A percentile compares a stretch with the other conserved stretches of the same genome.
These are phyloP conservation scores for Fusarium cicatricum DNA, from an alignment of 2,329 filamentous ascomycete genomes.

Conservation along the genomic window DNA sequence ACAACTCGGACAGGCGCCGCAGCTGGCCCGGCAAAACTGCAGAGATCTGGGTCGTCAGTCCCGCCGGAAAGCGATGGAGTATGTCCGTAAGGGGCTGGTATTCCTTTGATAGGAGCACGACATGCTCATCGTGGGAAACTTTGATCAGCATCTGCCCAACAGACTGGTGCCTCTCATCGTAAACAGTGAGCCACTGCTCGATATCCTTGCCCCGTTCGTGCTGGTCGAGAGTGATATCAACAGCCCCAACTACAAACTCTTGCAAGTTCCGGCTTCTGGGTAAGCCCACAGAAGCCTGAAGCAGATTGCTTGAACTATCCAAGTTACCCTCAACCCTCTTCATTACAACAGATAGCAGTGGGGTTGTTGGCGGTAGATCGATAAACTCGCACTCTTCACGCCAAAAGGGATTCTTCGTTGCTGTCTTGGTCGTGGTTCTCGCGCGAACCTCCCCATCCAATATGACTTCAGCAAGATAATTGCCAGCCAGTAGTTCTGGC, in stretches of 20 bases:
- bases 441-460: slow-evolving; percentile 82
- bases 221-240: slow-evolving; percentile 85
- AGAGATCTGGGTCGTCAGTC: slow-evolving; percentile 85
- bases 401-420: slow-evolving; percentile 81
- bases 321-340: slow-evolving; percentile 67
- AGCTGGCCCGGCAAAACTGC: slow-evolving; percentile 80
- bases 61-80: slow-evolving; percentile 83
- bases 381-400: slow-evolving; percentile 80
- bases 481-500: slow-evolving; percentile 63
- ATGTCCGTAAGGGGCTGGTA: slow-evolving; percentile 85
- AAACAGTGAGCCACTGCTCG: slow-evolving; percentile 88
- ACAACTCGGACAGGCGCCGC: slow-evolving; percentile 81
- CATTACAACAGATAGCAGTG: slow-evolving; percentile 74
- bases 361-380: slow-evolving; percentile 74
- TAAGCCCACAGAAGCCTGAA: slow-evolving; percentile 41
- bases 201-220: slow-evolving; percentile 79
- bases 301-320: slow-evolving; percentile 52
- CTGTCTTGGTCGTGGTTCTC: slow-evolving; percentile 75
- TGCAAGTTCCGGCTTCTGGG: slow-evolving; percentile 53
- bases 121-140: slow-evolving; percentile 84
- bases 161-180: slow-evolving; percentile 77
- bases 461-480: slow-evolving; percentile 82
- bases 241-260: slow-evolving; percentile 70
- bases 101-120: slow-evolving; percentile 85
- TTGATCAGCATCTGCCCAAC: slow-evolving; percentile 88